Base-by-base conservation (phyloP, 108 stramenopile genomes). In the Cyclotella cryptica region DNA sequence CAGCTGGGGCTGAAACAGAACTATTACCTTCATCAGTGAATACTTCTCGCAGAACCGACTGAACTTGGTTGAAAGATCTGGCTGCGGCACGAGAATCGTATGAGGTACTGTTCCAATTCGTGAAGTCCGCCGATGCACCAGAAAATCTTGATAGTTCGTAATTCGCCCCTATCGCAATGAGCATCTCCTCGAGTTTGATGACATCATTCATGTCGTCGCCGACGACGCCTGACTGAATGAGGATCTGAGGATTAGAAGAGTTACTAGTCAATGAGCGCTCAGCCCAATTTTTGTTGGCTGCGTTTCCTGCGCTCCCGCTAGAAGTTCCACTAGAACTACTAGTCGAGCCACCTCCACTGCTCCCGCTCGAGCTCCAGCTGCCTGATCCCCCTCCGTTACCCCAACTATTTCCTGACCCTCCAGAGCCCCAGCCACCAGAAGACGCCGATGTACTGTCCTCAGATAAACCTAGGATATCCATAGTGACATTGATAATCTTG, bases 111-210 rank as follows among this genome's bases (percentile, higher is more conserved):
- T 47, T 49, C 67, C 67, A 77, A 30, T 70, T n/a, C 14, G 75
- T 77, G 43, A 77, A 77, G 0, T 18, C 42, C 4, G 35, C 42
- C 19, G 58, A 18, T 22, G 75, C 69, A 27, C 47, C 74, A 27
- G 79, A 66, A 59, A 80, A 86, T 28, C 86, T 54, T 15, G 78
- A 68, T 60, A 86, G 75, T 74, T 86, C 86, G 79, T 83, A 86
- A 15, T 63, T 45, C 1, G 83, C 79, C 60, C 70, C 72, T 19
- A 69, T 75, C 1, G 43, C 74, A 29, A 84, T 71, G 10, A 86
- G 71, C 9, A 61, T 59, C 9, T 28, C 53, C 74, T 86, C 86
- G 55, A 86, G 53, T 17, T 69, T 58, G 35, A 75, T 77, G 21
- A 80, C 46, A 49, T 84, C 80, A 52, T 66, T 77, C 57, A 84